These are phyloP conservation scores for Haplographium delicatum DNA, from an alignment of 495 filamentous ascomycete genomes.

Conservation along the genomic window DNA sequence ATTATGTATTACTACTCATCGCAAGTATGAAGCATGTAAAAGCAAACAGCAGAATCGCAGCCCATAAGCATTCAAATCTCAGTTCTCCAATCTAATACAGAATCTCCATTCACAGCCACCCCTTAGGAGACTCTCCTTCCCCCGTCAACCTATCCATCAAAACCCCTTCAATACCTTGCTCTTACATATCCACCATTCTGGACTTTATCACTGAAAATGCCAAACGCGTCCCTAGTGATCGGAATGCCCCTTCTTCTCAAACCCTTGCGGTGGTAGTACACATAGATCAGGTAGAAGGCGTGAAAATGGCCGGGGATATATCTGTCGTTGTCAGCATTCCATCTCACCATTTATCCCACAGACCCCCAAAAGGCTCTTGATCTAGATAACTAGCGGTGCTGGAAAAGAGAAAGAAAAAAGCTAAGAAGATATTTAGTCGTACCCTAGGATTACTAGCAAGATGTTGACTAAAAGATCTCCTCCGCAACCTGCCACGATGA, in stretches of 20 bases:
- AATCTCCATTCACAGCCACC: too few species aligned
- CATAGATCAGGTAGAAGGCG: slow-evolving; percentile 86
- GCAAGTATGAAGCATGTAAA: too few species aligned
- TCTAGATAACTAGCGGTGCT: too few species aligned
- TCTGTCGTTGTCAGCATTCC: slow-evolving; percentile 31
- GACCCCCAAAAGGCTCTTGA: not conserved
- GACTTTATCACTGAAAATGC: slow-evolving; percentile 76
- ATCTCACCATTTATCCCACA: not conserved
- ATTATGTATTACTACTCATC: too few species aligned
- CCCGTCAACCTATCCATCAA: too few species aligned
- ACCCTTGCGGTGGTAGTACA: slow-evolving; percentile 72
- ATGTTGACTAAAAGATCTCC: slow-evolving; percentile 90
- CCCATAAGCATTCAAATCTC: too few species aligned
- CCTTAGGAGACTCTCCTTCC: too few species aligned
- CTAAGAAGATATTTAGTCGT: slow-evolving; percentile 31
- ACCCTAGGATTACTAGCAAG: slow-evolving; percentile 77
- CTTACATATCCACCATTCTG: slow-evolving; percentile 75
- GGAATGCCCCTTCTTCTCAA: slow-evolving; percentile 46
- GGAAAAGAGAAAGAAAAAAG: not conserved
- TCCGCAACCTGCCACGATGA: slow-evolving; percentile 84
- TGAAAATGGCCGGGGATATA: slow-evolving; percentile 80
- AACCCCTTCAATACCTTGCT: too few species aligned
- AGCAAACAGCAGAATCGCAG: too few species aligned
- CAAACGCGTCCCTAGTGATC: slow-evolving; percentile 49
- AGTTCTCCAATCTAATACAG: too few species aligned